These are phyloP conservation scores for Phytophthora tentaculata DNA, from an alignment of 352 stramenopile species.

Conservation along the genomic window DNA sequence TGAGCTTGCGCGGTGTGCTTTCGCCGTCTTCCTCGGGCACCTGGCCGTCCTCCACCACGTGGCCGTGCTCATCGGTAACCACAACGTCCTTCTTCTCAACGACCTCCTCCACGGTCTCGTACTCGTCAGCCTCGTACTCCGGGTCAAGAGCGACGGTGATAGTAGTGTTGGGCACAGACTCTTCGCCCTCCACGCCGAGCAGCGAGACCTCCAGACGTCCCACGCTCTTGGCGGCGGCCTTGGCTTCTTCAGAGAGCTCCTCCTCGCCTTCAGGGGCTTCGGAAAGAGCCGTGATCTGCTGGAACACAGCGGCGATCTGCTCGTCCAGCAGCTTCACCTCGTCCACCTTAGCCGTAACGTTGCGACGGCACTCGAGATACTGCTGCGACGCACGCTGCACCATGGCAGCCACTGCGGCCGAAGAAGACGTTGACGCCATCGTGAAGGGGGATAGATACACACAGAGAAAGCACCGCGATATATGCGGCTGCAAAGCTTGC, in stretches of 20 bases:
- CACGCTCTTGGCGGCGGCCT: constrained; percentile 67
- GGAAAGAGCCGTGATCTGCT: constrained; percentile 66
- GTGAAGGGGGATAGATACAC: constrained; percentile 1
- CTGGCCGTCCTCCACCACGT: constrained; percentile 54
- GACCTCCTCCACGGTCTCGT: constrained; percentile 60
- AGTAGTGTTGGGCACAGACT: constrained; percentile 53
- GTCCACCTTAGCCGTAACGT: constrained; percentile 80
- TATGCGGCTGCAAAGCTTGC: constrained; percentile 20
- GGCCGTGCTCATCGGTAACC: constrained; percentile 50
- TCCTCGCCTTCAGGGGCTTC: constrained; percentile 42
- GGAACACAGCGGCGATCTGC: constrained; percentile 76
- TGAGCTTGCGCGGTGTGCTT: constrained; percentile 49
- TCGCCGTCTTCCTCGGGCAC: constrained; percentile 42
- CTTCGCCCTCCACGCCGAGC: constrained; percentile 59
- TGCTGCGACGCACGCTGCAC: constrained; percentile 82
- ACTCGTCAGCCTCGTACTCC: constrained; percentile 75
- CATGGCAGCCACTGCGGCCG: constrained; percentile 60
- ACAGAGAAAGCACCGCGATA: constrained; percentile 18
- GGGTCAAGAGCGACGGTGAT: constrained; percentile 79
- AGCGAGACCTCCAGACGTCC: constrained; percentile 73
- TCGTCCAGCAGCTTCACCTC: constrained; percentile 76
- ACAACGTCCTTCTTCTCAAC: constrained; percentile 65
- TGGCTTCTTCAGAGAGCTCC: constrained; percentile 33
- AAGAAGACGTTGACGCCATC: constrained; percentile 63
- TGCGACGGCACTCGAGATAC: constrained; percentile 83